These are phyloP conservation scores for Mycena epipterygia DNA, from an alignment of 768 basidiomycete species.

Conservation along the genomic window DNA sequence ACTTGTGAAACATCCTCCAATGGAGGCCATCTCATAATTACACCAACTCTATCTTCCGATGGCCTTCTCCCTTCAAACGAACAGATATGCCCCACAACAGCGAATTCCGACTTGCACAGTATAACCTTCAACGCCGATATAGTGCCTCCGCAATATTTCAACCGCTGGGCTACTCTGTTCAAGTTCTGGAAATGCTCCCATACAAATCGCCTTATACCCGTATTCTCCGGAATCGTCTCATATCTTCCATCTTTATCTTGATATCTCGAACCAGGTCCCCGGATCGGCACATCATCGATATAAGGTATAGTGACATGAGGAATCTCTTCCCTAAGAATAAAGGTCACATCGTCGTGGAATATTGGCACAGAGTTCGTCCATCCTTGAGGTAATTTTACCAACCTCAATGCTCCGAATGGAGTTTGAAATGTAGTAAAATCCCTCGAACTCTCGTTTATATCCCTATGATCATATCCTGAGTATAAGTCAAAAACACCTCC, in stretches of 20 bases:
- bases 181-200: neutral
- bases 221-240: neutral
- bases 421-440: conserved; percentile 48
- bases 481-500: conserved; percentile 38
- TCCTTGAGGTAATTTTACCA: conserved; percentile 20
- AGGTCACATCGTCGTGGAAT: conserved; percentile 37
- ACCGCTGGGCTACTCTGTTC: neutral
- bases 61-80: neutral
- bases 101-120: neutral
- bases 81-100: neutral
- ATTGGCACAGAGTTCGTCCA: no score
- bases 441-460: conserved; percentile 38
- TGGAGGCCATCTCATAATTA: neutral
- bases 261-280: neutral
- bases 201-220: neutral
- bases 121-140: neutral
- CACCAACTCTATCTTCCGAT: neutral
- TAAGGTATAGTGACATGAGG: no score
- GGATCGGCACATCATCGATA: conserved; percentile 44
- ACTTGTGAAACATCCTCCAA: neutral
- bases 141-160: neutral
- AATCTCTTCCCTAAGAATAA: no score
- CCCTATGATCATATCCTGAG: conserved; percentile 42
- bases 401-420: conserved; percentile 33
- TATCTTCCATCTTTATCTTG: neutral